These are phyloP conservation scores for Aspergillus heteromorphus DNA, from an alignment of 495 filamentous ascomycete species.

Conservation along the genomic window DNA sequence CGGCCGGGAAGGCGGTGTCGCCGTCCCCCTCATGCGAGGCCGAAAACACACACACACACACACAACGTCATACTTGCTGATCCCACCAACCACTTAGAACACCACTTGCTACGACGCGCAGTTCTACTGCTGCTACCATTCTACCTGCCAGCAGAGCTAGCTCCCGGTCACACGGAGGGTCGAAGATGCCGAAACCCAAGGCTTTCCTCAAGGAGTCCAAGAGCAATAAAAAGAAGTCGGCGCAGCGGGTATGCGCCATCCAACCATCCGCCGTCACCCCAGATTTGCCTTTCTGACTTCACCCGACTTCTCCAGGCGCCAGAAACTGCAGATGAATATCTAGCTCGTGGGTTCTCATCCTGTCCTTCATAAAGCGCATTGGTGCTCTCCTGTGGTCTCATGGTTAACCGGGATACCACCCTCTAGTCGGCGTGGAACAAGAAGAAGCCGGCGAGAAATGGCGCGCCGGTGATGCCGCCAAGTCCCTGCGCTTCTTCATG, in stretches of 20 bases:
- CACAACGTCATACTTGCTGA: background rate
- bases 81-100: background rate
- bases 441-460: slow-evolving; percentile 71
- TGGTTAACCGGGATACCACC: background rate
- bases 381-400: background rate
- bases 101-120: background rate
- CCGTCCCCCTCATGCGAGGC: background rate
- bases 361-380: no score
- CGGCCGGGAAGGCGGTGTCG: no score
- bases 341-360: slow-evolving; percentile 44
- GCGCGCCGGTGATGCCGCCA: slow-evolving; percentile 64
- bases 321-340: slow-evolving; percentile 56
- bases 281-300: background rate
- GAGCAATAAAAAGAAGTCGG: slow-evolving; percentile 38
- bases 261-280: background rate
- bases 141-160: background rate
- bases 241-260: slow-evolving; percentile 29
- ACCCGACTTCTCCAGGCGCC: slow-evolving; percentile 41
- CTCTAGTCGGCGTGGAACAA: slow-evolving; percentile 56
- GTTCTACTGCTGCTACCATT: background rate
- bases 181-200: slow-evolving; percentile 50
- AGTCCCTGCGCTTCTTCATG: slow-evolving; percentile 62
- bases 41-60: background rate
- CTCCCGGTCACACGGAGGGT: background rate
- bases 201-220: slow-evolving; percentile 43